Base-by-base conservation (phyloP, 352 stramenopile species). In the Albugo laibachii region DNA sequence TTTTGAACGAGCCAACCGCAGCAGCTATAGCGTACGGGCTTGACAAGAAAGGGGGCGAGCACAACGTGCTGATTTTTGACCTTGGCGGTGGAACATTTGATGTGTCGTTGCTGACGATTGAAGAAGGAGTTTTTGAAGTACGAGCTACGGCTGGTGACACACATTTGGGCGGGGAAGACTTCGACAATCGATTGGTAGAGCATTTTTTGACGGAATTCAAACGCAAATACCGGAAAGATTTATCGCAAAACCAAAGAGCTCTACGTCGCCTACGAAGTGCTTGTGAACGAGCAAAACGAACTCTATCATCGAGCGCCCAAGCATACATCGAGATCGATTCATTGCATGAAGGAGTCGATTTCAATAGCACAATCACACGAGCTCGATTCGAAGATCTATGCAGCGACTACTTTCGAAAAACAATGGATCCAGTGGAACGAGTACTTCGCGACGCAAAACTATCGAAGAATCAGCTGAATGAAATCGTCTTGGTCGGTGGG, bases 41-140 rank as follows among this genome's bases (percentile, higher is more conserved):
- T 13, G 89, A 98, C 67, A 95, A 95, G 63, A 96, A 97, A 60
- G 84, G 71, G 50, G 62, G 73, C 12, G 85, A 97, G 58, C 75
- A 76, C 55, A 97, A 96, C 49, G 84, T 98, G 37, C 62, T 98
- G 20, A 97, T 98, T 47, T 98, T 97, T 46, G 92, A 98, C 50
- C 62, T 97, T 21, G 91, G 88, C n/a, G 88, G 89, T 18, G 89
- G 89, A 49, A 97, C 86, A 2, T 97, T 97, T 50, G 88, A 97
- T 72, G 84, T 96, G 47, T 89, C 67, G 24, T 61, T 97, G 8
- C 58, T 97, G 5, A 95, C 62, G 4, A 97, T 97, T 59, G 89
- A 97, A 47, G 82, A 97, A 11, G 91, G 89, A 36, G 95, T 97
- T 58, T 97, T 97, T 56, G 87, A 97, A 57, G 92, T 97, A 43